Evolutionary conservation across 2,329 filamentous ascomycete genomes (phyloP), one percentile per base, ranked within the genome.

Genomic region (Cercospora berteroae): DNA sequence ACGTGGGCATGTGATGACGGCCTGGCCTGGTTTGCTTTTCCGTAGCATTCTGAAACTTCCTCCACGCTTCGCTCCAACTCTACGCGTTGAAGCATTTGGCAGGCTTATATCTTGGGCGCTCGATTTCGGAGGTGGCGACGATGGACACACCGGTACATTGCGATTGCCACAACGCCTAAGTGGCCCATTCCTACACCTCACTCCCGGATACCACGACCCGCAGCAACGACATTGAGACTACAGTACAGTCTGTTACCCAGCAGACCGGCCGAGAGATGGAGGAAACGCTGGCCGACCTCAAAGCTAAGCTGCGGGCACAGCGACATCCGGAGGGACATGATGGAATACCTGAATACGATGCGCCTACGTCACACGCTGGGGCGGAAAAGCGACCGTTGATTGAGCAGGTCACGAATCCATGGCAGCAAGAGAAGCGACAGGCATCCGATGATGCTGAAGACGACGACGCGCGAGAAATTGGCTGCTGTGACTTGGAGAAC

Each of bases 401-500:
- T 61, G 69, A 74, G 12, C 72, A 70, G 50, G 73, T 74, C 65
- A 72, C 65, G 25, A 76, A 75, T 44, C 67, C 67, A 16, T 76
- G 74, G 74, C 70, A 64, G 36, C 20, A 67, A 57, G 71, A 72
- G 13, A 69, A 70, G 59, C 36, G 23, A 44, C 23, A 12, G 36
- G 9, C 13, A 18, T 9, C 25, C 12, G 42, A 63, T 31, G 25
- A 33, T 13, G 13, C n/a, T 5, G 61, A 65, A 31, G 63, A 70
- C 44, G 67, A 71, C 27, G 66, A 71, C 59, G 68, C 69, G 20
- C 57, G 69, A 13, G 71, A 72, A 9, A 63, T 68, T 20, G 63
- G 64, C 39, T 71, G 66, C 52, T 78, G 79, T 68, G 78, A 79
- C 57, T 63, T 75, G 27, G 76, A 77, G 13, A 77, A 79, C 13